phyloP scores from a whole-genome alignment of 495 filamentous ascomycete species.

The Letharia lupina region DNA sequence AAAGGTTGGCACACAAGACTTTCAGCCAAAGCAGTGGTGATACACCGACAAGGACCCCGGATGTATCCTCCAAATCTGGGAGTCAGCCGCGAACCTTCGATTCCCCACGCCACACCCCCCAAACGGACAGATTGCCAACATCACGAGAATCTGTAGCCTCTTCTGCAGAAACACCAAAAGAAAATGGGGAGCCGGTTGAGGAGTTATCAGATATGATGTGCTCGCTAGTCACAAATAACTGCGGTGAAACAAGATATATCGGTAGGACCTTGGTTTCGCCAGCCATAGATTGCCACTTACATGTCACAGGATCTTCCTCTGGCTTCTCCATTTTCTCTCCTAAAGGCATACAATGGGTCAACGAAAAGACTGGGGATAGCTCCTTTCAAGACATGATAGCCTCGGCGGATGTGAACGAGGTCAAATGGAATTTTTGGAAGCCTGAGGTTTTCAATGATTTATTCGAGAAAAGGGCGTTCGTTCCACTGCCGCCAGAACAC shows the following conservation, averaged over 20 bases:
- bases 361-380: constrained; percentile 88
- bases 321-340: constrained; percentile 98
- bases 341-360: constrained; percentile 97
- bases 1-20: constrained; percentile 52
- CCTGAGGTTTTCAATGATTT: constrained; percentile 89
- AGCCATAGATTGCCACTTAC: constrained; percentile 22
- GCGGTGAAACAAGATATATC: constrained; percentile 92
- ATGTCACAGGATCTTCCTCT: constrained; percentile 72
- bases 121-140: constrained; percentile 45
- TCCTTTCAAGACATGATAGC: constrained; percentile 97
- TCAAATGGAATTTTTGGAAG: constrained; percentile 94
- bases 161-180: constrained; percentile 44
- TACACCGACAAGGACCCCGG: constrained; percentile 31
- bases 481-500: constrained; percentile 68
- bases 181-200: constrained; percentile 67
- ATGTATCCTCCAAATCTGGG: constrained; percentile 26
- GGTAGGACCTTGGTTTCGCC: constrained; percentile 45
- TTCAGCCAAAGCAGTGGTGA: constrained; percentile 36
- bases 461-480: constrained; percentile 80
- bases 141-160: constrained; percentile 55
- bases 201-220: constrained; percentile 98
- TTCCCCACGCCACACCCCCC: constrained; percentile 41
- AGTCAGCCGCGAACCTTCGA: constrained; percentile 26
- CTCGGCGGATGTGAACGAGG: constrained; percentile 69
- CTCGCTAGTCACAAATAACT: constrained; percentile 94